Percentiles rank a stretch among this genome's conserved stretches.
phyloP scores from a whole-genome alignment of 2,329 filamentous ascomycete genomes.

The Cladosporium colombiae region DNA sequence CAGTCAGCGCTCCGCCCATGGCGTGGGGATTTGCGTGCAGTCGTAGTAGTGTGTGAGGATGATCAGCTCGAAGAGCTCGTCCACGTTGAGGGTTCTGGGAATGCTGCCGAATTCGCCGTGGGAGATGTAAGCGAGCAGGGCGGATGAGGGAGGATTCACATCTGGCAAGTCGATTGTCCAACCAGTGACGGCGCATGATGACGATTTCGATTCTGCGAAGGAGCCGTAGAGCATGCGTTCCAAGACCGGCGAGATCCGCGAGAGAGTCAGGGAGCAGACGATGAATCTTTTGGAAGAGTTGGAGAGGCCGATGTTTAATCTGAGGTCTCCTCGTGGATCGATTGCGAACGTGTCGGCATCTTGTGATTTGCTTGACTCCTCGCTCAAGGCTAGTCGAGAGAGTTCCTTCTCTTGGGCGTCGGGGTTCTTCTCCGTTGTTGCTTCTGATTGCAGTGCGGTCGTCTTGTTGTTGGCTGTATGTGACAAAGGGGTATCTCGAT shows the following conservation, averaged over 20 bases:
- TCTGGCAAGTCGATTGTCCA: slow-evolving; percentile 7
- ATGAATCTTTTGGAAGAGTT: background rate
- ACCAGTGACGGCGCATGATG: background rate
- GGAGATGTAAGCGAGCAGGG: slow-evolving; percentile 43
- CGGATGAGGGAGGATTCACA: background rate
- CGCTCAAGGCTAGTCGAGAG: background rate
- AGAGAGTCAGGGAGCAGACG: slow-evolving; percentile 3
- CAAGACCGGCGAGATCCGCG: background rate
- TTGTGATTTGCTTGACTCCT: background rate
- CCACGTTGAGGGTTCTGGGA: slow-evolving; percentile 35
- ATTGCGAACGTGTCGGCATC: background rate
- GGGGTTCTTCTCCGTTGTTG: background rate
- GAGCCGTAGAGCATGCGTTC: slow-evolving; percentile 12
- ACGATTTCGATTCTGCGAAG: background rate
- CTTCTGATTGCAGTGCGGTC: background rate
- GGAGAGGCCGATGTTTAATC: background rate
- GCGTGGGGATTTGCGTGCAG: slow-evolving; percentile 19
- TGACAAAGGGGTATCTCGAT: background rate
- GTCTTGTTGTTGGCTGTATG: background rate
- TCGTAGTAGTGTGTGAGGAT: slow-evolving; percentile 26
- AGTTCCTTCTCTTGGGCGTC: background rate
- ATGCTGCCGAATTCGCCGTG: slow-evolving; percentile 32
- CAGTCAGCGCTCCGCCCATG: slow-evolving; percentile 21
- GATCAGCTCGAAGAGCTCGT: slow-evolving; percentile 41
- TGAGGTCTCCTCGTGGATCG: background rate